phyloP scores from a whole-genome alignment of 257 asterid genomes.

The Paulownia fortunei region DNA sequence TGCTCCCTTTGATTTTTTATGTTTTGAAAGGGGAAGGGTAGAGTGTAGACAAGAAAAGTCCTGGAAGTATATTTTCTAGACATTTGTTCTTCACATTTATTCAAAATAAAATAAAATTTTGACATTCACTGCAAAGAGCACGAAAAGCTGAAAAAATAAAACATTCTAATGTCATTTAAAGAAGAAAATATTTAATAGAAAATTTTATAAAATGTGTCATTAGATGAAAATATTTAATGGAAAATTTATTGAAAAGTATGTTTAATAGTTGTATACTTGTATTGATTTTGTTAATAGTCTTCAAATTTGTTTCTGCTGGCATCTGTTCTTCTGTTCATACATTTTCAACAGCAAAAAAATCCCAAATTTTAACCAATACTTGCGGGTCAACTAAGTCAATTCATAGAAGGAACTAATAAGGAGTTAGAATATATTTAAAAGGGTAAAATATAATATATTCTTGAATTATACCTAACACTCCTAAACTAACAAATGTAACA shows the following conservation, averaged over 20 bases:
- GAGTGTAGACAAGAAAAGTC: not conserved
- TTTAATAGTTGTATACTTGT: no score
- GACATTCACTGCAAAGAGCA: not conserved
- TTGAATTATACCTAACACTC: no score
- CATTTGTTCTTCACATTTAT: not conserved
- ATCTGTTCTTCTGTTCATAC: conserved; percentile 10
- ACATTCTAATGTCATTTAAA: not conserved
- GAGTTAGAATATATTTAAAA: no score
- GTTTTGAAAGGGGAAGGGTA: not conserved
- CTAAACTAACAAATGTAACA: no score
- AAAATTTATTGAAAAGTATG: not conserved
- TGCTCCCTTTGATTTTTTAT: conserved; percentile 23
- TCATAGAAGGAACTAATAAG: no score
- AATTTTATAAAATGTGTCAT: no score
- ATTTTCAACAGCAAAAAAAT: not conserved
- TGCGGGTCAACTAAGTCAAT: no score
- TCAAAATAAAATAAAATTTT: not conserved
- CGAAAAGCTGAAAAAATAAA: not conserved
- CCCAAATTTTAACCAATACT: no score
- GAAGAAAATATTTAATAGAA: not conserved
- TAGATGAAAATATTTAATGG: not conserved
- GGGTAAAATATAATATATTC: no score
- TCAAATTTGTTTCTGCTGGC: not conserved
- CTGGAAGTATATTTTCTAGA: not conserved
- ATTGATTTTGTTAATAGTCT: not conserved